A percentile compares a stretch with the other conserved stretches of the same genome.
phyloP scores from a whole-genome alignment of 176 grass and related monocot species.

The Ananas comosus region DNA sequence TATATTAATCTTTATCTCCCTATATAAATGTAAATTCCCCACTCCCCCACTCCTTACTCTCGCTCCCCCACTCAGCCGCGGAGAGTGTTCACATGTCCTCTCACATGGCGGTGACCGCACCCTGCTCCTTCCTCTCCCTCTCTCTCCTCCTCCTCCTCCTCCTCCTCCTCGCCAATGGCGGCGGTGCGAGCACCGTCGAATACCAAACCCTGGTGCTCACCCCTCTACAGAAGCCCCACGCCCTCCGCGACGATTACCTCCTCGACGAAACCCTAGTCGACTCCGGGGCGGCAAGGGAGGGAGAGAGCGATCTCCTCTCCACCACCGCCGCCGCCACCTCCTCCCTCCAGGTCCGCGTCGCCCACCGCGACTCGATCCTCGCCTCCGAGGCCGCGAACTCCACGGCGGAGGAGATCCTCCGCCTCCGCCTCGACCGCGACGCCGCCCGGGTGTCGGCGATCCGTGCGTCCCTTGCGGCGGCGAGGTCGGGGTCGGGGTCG shows the following conservation, averaged over 20 bases:
- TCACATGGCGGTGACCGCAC: conserved; percentile 1
- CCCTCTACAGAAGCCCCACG: background rate
- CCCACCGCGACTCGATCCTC: conserved; percentile 23
- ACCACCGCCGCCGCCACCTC: conserved; percentile 6
- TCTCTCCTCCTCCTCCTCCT: background rate
- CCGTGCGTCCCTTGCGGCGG: background rate
- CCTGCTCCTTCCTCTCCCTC: background rate
- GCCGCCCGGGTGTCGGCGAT: conserved; percentile 11
- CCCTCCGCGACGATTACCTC: background rate
- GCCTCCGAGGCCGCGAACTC: conserved; percentile 11
- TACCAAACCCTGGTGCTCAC: background rate
- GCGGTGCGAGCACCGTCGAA: background rate
- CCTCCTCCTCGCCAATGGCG: background rate
- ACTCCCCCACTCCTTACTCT: background rate
- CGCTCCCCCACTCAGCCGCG: background rate
- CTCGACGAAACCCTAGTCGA: conserved; percentile 20
- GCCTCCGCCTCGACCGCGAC: conserved; percentile 28
- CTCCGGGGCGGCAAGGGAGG: background rate
- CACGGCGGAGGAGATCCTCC: conserved; percentile 10
- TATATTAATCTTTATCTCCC: too few relatives aligned
- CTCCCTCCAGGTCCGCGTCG: conserved; percentile 24
- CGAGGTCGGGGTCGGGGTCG: background rate
- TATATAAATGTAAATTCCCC: background rate
- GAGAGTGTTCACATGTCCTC: background rate
- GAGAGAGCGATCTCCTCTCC: too few relatives aligned